These are phyloP conservation scores for Ampelocalamus luodianensis DNA, from an alignment of 176 grass and related monocot species.

Conservation along the genomic window DNA sequence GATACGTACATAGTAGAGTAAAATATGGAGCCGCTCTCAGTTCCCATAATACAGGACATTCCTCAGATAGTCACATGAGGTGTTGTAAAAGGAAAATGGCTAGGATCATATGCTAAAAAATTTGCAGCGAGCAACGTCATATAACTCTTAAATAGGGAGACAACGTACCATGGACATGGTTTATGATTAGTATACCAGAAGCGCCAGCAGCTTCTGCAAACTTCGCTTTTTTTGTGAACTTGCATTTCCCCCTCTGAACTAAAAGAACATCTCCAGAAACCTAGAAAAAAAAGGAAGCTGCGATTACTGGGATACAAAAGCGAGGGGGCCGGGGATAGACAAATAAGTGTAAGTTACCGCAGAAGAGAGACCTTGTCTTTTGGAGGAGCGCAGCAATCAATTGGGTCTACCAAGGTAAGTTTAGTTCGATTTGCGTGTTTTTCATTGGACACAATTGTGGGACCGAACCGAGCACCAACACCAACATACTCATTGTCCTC, in stretches of 20 bases:
- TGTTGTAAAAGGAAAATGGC: background rate
- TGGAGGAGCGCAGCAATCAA: constrained; percentile 62
- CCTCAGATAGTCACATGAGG: background rate
- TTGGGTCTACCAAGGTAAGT: constrained; percentile 69
- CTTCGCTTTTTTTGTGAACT: constrained; percentile 87
- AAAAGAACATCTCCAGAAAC: constrained; percentile 79
- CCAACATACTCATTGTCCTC: constrained; percentile 82
- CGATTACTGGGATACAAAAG: background rate
- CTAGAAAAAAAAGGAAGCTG: background rate
- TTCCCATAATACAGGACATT: background rate
- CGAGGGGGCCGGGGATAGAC: too few species aligned
- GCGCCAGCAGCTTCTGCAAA: constrained; percentile 90
- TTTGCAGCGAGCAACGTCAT: background rate
- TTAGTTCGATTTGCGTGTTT: constrained; percentile 72
- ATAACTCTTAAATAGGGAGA: background rate
- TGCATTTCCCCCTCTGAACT: constrained; percentile 82
- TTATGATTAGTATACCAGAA: constrained; percentile 92
- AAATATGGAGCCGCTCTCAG: background rate
- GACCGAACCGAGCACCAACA: constrained; percentile 87
- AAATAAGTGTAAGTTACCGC: background rate
- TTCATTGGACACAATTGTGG: constrained; percentile 87
- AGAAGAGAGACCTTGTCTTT: constrained; percentile 54
- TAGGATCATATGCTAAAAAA: background rate
- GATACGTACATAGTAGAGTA: background rate
- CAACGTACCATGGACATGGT: constrained; percentile 67